Evolutionary conservation across 192 early-diverging fungal species (phyloP).

Genomic region (Paraglomus occultum): DNA sequence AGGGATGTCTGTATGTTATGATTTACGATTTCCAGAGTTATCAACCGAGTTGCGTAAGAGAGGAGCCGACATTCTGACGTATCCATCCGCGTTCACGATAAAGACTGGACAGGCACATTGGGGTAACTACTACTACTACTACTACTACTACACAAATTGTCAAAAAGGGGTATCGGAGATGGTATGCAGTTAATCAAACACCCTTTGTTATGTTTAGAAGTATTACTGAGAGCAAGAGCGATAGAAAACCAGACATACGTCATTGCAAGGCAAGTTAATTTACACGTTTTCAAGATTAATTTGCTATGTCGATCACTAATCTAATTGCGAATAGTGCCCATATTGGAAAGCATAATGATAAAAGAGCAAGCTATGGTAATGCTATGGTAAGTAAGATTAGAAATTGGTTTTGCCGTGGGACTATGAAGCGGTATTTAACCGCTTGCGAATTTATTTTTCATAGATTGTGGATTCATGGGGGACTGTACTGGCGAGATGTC

Average conservation of each 20-base stretch:
- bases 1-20: conserved; percentile 73
- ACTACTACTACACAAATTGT: neutral
- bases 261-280: conserved; percentile 46
- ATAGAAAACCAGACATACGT: conserved; percentile 87
- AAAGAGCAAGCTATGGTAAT: conserved; percentile 72
- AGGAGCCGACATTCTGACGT: conserved; percentile 73
- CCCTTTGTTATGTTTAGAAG: conserved; percentile 38
- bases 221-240: conserved; percentile 74
- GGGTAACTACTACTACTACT: conserved; percentile 39
- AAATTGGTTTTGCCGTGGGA: neutral
- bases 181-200: neutral
- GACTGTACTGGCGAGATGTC: conserved; percentile 61
- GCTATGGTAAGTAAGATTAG: conserved; percentile 56
- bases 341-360: conserved; percentile 68
- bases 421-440: neutral
- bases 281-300: neutral
- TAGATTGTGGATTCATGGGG: conserved; percentile 87
- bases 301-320: neutral
- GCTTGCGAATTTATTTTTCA: neutral
- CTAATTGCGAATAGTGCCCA: conserved; percentile 54
- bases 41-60: conserved; percentile 50
- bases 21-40: conserved; percentile 77
- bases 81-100: conserved; percentile 80
- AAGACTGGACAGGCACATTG: conserved; percentile 82
- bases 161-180: neutral